Evolutionary conservation across 2,329 filamentous ascomycete species (phyloP).

Genomic region (Cadophora luteo-olivacea): DNA sequence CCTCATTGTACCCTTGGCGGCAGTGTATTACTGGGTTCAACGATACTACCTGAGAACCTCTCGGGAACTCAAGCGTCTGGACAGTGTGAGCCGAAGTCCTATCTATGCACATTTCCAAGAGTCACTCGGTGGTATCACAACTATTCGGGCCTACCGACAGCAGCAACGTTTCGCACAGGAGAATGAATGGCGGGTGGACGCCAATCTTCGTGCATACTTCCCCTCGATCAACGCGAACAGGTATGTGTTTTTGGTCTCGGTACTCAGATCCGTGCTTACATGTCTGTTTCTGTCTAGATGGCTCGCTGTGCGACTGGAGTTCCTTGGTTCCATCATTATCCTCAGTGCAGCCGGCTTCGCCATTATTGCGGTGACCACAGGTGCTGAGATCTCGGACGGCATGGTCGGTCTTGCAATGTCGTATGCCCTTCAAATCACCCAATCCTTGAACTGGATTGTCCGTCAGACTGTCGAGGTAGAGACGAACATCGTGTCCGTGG

Average conservation of each 20-base stretch:
- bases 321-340: constrained; percentile 94
- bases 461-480: constrained; percentile 99
- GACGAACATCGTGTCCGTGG: constrained; percentile 99
- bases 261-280: constrained; percentile 16
- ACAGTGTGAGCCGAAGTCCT: constrained; percentile 93
- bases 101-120: constrained; percentile 99
- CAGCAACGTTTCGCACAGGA: constrained; percentile 86
- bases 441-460: constrained; percentile 98
- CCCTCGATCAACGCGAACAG: constrained; percentile 83
- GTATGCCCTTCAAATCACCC: constrained; percentile 95
- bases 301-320: constrained; percentile 93
- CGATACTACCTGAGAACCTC: constrained; percentile 97
- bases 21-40: constrained; percentile 90
- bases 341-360: constrained; percentile 82
- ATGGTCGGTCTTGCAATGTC: constrained; percentile 94
- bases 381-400: constrained; percentile 70
- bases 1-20: constrained; percentile 80
- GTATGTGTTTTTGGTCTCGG: constrained; percentile 30
- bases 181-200: constrained; percentile 97
- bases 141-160: constrained; percentile 93
- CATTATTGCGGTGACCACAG: constrained; percentile 77
- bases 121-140: constrained; percentile 90
- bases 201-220: constrained; percentile 92
- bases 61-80: constrained; percentile 92
- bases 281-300: constrained; percentile 67